Evolutionary conservation across 2,329 filamentous ascomycete species (phyloP).

Genomic region (Penicillium janthinellum): DNA sequence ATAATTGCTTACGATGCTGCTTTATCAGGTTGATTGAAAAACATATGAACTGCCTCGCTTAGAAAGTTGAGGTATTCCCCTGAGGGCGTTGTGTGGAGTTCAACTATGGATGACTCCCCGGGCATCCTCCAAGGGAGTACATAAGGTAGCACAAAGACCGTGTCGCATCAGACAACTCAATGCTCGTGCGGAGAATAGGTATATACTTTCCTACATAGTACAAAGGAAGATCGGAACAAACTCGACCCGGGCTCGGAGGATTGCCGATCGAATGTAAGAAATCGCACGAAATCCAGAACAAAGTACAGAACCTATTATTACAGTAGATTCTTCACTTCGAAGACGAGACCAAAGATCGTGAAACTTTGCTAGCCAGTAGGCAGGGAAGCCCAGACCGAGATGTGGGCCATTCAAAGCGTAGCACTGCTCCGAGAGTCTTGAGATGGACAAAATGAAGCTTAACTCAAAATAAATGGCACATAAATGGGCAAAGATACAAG

Average conservation of each 20-base stretch:
- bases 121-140: not conserved
- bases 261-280: not conserved
- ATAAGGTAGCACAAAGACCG: not conserved
- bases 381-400: conserved; percentile 7
- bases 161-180: not conserved
- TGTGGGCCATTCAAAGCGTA: not conserved
- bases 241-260: not conserved
- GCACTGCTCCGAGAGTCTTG: not conserved
- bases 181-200: not conserved
- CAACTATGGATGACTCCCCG: not conserved
- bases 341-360: not conserved
- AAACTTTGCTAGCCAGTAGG: not conserved
- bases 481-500: not conserved
- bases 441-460: not conserved
- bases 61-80: conserved; percentile 5
- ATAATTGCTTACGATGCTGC: conserved; percentile 4
- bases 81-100: not conserved
- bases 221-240: conserved; percentile 9
- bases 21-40: conserved; percentile 10
- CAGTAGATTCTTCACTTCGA: too few species aligned
- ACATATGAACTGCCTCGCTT: conserved; percentile 14
- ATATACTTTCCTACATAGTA: not conserved
- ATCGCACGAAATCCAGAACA: not conserved
- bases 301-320: too few species aligned
- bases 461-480: too few species aligned